Percentiles rank a stretch among this genome's conserved stretches.
Evolutionary conservation across 352 stramenopile genomes (phyloP).

Genomic region (Saprolegnia parasitica): DNA sequence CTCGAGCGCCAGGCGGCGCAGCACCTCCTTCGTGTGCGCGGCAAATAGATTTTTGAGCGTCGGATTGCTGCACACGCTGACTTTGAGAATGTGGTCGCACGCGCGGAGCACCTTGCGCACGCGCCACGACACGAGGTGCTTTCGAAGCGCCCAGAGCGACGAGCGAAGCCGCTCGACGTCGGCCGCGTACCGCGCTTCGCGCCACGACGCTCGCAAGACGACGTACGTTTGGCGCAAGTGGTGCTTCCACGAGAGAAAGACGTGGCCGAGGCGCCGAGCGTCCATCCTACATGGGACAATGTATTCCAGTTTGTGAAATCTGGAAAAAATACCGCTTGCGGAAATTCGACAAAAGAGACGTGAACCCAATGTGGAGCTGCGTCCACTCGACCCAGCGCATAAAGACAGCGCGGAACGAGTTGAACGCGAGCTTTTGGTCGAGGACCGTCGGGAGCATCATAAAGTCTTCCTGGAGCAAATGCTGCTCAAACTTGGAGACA

Average conservation of each 20-base stretch:
- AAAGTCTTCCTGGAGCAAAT: constrained; percentile 26
- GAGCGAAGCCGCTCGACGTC: constrained; percentile 21
- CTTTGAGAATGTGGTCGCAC: constrained; percentile 25
- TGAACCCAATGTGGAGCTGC: constrained; percentile 33
- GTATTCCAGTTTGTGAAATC: not conserved
- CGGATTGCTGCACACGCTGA: constrained; percentile 33
- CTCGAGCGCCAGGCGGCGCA: constrained; percentile 53
- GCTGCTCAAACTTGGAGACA: constrained; percentile 26
- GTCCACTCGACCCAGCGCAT: constrained; percentile 56
- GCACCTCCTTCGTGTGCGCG: constrained; percentile 52
- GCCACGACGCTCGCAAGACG: not conserved
- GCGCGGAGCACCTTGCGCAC: constrained; percentile 18
- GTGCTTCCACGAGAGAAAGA: constrained; percentile 42
- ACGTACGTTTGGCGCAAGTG: constrained; percentile 47
- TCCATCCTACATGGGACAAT: constrained; percentile 29
- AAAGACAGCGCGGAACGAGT: constrained; percentile 44
- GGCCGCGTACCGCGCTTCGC: not conserved
- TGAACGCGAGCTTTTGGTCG: constrained; percentile 29
- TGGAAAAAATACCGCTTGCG: not conserved
- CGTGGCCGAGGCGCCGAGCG: constrained; percentile 37
- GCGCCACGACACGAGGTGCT: constrained; percentile 20
- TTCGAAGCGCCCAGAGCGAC: constrained; percentile 22
- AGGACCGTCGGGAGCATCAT: constrained; percentile 29
- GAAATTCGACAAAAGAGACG: not conserved
- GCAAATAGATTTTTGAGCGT: constrained; percentile 74